Evolutionary conservation across 2,329 filamentous ascomycete species (phyloP).

Genomic region (Phialophora verrucosa): DNA sequence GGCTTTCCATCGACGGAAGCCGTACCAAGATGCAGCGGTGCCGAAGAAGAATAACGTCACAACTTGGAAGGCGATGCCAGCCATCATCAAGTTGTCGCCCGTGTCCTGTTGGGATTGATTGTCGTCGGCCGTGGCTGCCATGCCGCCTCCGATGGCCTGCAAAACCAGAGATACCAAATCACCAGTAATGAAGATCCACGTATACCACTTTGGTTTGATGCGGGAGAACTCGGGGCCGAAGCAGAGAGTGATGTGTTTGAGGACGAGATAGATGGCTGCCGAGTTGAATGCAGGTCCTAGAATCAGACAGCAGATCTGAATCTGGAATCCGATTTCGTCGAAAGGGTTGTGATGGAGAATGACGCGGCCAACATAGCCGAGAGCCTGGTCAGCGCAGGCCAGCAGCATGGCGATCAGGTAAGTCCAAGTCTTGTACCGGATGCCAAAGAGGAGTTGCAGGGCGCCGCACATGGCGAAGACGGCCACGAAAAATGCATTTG

Average conservation of each 20-base stretch:
- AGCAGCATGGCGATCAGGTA: conserved; percentile 62
- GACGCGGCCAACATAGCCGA: conserved; percentile 64
- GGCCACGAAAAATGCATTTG: conserved; percentile 59
- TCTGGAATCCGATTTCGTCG: conserved; percentile 55
- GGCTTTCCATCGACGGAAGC: conserved; percentile 32
- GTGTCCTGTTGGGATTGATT: conserved; percentile 48
- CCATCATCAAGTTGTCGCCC: conserved; percentile 63
- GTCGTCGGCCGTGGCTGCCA: conserved; percentile 56
- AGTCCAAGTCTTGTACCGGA: conserved; percentile 56
- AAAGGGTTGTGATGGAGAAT: conserved; percentile 61
- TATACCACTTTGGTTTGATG: conserved; percentile 58
- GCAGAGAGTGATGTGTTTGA: conserved; percentile 63
- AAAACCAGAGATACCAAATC: conserved; percentile 64
- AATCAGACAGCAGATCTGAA: conserved; percentile 62
- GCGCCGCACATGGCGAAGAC: conserved; percentile 59
- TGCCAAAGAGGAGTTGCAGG: conserved; percentile 58
- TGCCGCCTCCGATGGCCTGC: conserved; percentile 62
- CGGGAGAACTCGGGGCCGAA: conserved; percentile 59
- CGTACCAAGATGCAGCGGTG: conserved; percentile 24
- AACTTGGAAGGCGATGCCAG: conserved; percentile 64
- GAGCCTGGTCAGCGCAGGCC: conserved; percentile 58
- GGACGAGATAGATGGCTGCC: conserved; percentile 61
- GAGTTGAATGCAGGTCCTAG: conserved; percentile 63
- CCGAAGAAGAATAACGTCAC: conserved; percentile 52
- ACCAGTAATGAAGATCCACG: conserved; percentile 65